Evolutionary conservation across 2,329 filamentous ascomycete species (phyloP), one percentile per base, ranked within the genome.

Genomic region (Arachnomyces sp.): DNA sequence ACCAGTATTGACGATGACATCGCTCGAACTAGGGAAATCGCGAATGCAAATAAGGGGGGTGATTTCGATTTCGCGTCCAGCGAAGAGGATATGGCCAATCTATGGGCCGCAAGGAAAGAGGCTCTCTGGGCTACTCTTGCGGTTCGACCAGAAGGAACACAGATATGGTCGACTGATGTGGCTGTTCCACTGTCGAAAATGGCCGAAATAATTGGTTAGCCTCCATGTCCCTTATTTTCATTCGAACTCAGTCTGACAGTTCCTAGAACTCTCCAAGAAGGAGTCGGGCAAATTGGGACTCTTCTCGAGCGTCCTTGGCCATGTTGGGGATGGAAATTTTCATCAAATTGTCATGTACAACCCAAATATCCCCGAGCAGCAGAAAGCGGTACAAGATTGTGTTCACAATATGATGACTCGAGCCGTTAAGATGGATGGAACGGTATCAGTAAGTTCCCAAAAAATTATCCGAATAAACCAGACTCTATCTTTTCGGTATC

Each of bases 371-470:
- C 76, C 84, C n/a, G 65, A 71, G 15, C 79, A 90, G 60, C 74
- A 80, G 49, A 64, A 70, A 43, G 72, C 75, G 40, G 82, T 82
- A 2, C 82, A 87, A 54, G 72, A 73, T 31, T 67, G 90, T 17
- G 82, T 92, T 17, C 83, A 89, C 57, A 73, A 79, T 43, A 92
- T 92, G 86, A 84, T 90, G 41, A 88, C 89, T 72, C 73, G 83
- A 45, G 86, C 86, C 0, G 79, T 93, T 36, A 83, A 87, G 65
- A 75, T 88, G 67, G 85, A 92, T 62, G 86, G 86, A 7, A 92
- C 86, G 0, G 84, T 88, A 1, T 89, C 85, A 9, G 73, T 76
- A 53, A 53, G 70, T 54, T 36, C 39, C 44, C 44, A 20, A 34
- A 46, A 41, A n/a, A n/a, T n/a, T 18, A n/a, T n/a, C n/a, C n/a